Conservation (phyloP, 495 filamentous ascomycete genomes). For the Trichoderma orchidacearum region DNA sequence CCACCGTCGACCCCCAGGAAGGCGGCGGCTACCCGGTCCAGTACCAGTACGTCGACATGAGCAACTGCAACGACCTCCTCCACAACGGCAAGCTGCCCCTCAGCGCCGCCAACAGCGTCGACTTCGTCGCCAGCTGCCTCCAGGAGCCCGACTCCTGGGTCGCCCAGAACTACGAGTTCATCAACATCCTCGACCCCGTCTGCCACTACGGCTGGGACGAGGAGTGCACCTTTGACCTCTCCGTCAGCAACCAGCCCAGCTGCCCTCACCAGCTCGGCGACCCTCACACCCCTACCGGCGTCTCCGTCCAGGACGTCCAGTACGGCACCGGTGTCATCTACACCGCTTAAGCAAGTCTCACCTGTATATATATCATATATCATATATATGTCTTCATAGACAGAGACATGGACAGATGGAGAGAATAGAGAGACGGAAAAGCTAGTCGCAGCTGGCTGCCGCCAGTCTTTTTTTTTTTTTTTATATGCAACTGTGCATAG, state of each 20-base stretch:
- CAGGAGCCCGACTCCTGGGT: slow-evolving; percentile 11
- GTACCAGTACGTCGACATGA: slow-evolving; percentile 8
- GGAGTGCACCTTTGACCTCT: slow-evolving; percentile 11
- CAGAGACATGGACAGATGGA: too few species aligned
- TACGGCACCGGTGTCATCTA: slow-evolving; percentile 10
- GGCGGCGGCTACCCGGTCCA: slow-evolving; percentile 12
- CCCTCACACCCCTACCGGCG: background rate
- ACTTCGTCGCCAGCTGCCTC: slow-evolving; percentile 12
- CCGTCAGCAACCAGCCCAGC: slow-evolving; percentile 12
- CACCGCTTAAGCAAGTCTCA: slow-evolving; percentile 10
- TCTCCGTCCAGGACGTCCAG: slow-evolving; percentile 13
- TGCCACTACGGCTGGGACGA: slow-evolving; percentile 18
- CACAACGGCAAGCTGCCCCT: slow-evolving; percentile 13
- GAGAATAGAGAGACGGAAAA: too few species aligned
- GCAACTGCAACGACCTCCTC: slow-evolving; percentile 13
- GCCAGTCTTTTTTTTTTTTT: too few species aligned
- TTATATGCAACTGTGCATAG: too few species aligned
- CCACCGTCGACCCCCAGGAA: slow-evolving; percentile 4
- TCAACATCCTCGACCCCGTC: slow-evolving; percentile 18
- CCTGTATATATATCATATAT: background rate
- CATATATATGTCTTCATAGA: too few species aligned
- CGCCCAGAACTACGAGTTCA: slow-evolving; percentile 15
- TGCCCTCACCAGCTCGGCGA: slow-evolving; percentile 14
- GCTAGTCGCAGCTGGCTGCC: too few species aligned
- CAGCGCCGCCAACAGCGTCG: slow-evolving; percentile 15